Evolutionary conservation across 78 protist species (phyloP).

Genomic region (Dictyostelium brefeldianum): DNA sequence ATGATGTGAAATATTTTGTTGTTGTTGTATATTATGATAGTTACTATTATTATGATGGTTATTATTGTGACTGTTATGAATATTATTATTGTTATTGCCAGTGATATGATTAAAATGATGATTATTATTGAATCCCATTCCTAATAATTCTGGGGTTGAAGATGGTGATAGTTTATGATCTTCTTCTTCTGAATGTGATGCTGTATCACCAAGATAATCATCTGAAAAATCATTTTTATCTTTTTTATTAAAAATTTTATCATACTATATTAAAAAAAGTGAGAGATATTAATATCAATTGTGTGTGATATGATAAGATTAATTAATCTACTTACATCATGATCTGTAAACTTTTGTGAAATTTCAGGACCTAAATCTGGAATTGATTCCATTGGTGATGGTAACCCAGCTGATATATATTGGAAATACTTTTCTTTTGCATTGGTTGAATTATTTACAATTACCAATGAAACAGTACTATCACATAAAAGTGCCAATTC

Average conservation of each 20-base stretch:
- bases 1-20: not conserved
- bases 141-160: not conserved
- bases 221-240: constrained; percentile 25
- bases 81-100: not conserved
- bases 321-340: constrained; percentile 43
- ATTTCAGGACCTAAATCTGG: constrained; percentile 59
- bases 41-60: not conserved
- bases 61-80: not conserved
- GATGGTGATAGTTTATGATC: constrained; percentile 8
- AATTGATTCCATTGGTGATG: constrained; percentile 26
- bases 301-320: too few species aligned
- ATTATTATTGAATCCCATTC: not conserved
- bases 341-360: constrained; percentile 43
- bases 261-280: constrained; percentile 15
- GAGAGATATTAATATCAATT: not conserved
- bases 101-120: not conserved
- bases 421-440: constrained; percentile 82
- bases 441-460: constrained; percentile 73
- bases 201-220: constrained; percentile 1
- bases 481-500: constrained; percentile 91
- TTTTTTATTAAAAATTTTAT: constrained; percentile 52
- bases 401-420: constrained; percentile 51
- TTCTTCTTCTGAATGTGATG: constrained; percentile 49
- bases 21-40: not conserved
- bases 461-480: constrained; percentile 83